These are phyloP conservation scores for Lyophyllum shimeji DNA, from an alignment of 768 basidiomycete species.

Conservation along the genomic window DNA sequence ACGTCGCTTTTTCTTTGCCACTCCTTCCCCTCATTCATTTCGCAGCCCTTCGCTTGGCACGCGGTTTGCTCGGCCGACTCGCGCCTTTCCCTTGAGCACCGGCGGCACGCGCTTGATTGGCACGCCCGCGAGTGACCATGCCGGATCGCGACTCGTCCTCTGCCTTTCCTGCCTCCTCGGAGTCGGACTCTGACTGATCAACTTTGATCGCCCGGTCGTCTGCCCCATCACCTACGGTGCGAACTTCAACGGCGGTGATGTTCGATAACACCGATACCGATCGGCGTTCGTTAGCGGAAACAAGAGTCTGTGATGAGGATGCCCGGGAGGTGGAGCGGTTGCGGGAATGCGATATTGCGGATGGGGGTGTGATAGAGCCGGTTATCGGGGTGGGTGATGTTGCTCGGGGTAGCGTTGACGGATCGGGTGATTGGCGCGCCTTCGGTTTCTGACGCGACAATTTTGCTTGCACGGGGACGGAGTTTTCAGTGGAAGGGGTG, in stretches of 20 bases:
- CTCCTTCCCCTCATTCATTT: slow-evolving; percentile 4
- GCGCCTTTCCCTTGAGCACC: slow-evolving; percentile 4
- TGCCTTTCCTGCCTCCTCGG: slow-evolving; percentile 16
- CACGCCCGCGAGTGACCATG: slow-evolving; percentile 39
- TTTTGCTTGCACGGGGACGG: neutral
- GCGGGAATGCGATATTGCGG: slow-evolving; percentile 27
- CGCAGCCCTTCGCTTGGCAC: slow-evolving; percentile 10
- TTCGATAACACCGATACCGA: slow-evolving; percentile 40
- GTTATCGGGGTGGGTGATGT: slow-evolving; percentile 8
- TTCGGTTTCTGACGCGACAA: slow-evolving; percentile 1
- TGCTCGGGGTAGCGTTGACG: slow-evolving; percentile 10
- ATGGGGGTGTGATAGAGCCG: slow-evolving; percentile 13
- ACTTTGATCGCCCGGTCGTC: slow-evolving; percentile 23
- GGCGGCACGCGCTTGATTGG: slow-evolving; percentile 15
- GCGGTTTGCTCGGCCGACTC: slow-evolving; percentile 5
- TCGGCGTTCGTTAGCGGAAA: slow-evolving; percentile 28
- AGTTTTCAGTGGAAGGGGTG: neutral
- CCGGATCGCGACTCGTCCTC: slow-evolving; percentile 25
- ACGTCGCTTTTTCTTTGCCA: neutral
- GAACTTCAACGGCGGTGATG: slow-evolving; percentile 33
- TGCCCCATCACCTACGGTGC: slow-evolving; percentile 3
- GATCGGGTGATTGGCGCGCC: slow-evolving; percentile 10
- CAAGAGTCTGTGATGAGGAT: slow-evolving; percentile 35
- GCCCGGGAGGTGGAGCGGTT: slow-evolving; percentile 39
- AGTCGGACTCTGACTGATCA: slow-evolving; percentile 10